Base-by-base conservation (phyloP, 345 rosid species). In the Cardamine resedifolia region DNA sequence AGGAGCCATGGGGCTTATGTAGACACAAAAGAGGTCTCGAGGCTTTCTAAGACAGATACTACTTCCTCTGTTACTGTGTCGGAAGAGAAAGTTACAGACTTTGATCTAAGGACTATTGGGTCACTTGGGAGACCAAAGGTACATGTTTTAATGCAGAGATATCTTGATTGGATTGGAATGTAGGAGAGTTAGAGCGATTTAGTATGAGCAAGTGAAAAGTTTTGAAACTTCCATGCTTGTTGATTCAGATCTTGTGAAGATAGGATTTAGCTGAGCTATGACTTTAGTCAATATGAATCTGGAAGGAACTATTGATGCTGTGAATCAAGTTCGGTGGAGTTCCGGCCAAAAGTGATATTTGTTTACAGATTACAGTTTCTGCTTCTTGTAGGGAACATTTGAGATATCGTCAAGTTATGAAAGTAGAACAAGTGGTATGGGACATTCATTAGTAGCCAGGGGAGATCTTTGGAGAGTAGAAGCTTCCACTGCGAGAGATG, bases 391-490 rank as follows among this genome's bases (percentile, higher is more conserved):
- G 97, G 97, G 97, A 34, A 65, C 68, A 2, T 27, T 91, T 72
- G 91, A 91, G 80, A 79, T 95, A 51, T 79, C 96, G 20, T 87
- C 93, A 18, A 91, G 91, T 57, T 91, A 83, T 78, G 87, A 95
- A 58, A 95, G 88, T 72, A 83, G 88, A 76, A 90, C 90, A 20
- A 81, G 65, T 64, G 91, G 77, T 68, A 72, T 90, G 62, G 97
- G 88, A 67, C 87, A 88, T 74, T 84, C 92, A 48, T 73, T 95
- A 73, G 87, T 85, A 82, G 97, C 96, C 39, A 83, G 96, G 83
- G 96, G 97, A 83, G 97, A 91, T 76, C 86, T 91, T 47, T 95
- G 99, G 97, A 88, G 97, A 78, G 79, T 88, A 24, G 96, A 91
- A 82, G 96, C 96, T 59, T 88, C 97, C 33, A 76, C 86, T 30